phyloP scores from a whole-genome alignment of 1,139 yeast genomes.

The Eremothecium sinecaudum region DNA sequence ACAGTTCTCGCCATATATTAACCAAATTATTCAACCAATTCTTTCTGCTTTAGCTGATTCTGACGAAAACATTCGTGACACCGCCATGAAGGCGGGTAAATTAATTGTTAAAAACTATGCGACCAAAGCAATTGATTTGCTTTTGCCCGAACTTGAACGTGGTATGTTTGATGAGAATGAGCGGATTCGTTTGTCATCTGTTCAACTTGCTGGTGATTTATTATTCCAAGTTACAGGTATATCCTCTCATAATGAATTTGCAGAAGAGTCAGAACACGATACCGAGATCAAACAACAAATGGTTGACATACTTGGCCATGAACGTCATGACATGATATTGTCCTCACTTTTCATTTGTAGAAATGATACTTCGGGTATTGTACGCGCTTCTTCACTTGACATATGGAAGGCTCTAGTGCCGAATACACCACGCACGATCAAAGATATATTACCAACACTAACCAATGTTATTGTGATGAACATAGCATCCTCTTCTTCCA shows the following conservation, averaged over 20 bases:
- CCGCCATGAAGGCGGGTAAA: constrained; percentile 87
- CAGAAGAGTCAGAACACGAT: constrained; percentile 49
- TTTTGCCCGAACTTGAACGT: constrained; percentile 85
- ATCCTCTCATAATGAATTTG: constrained; percentile 48
- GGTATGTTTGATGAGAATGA: constrained; percentile 79
- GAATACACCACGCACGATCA: constrained; percentile 92
- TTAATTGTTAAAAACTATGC: constrained; percentile 88
- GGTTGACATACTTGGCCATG: constrained; percentile 72
- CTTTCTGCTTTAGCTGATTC: constrained; percentile 84
- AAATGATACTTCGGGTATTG: constrained; percentile 80
- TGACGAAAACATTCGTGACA: constrained; percentile 80
- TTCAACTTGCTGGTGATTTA: constrained; percentile 94
- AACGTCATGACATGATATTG: constrained; percentile 79
- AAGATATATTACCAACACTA: constrained; percentile 80
- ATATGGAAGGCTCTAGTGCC: constrained; percentile 97
- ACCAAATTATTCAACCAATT: constrained; percentile 80
- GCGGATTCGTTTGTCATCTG: constrained; percentile 87
- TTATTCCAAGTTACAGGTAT: constrained; percentile 92
- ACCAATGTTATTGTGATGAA: constrained; percentile 72
- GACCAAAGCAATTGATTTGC: constrained; percentile 80
- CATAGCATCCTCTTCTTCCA: constrained; percentile 70
- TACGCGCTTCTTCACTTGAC: constrained; percentile 85
- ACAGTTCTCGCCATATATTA: constrained; percentile 82
- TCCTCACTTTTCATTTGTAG: constrained; percentile 86
- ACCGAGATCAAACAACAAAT: constrained; percentile 60